Percentiles rank a stretch among this genome's conserved stretches.
Conservation (phyloP, 306 rosid species). For the Cucumis hystrix region DNA sequence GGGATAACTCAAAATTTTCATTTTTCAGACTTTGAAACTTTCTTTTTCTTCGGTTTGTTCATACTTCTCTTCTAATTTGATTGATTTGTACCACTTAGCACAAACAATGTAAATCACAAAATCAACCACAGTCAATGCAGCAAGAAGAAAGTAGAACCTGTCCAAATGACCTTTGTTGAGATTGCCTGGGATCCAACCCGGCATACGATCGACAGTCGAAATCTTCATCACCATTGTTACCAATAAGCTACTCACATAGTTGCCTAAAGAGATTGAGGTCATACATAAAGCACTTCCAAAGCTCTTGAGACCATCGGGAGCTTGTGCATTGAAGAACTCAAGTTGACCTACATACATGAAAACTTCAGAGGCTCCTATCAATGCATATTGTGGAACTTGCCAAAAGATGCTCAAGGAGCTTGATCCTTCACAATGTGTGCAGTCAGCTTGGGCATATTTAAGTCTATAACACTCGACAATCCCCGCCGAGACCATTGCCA, state of each 20-base stretch:
- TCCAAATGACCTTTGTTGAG: conserved; percentile 88
- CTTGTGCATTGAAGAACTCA: conserved; percentile 93
- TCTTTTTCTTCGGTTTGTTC: conserved; percentile 28
- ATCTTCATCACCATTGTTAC: conserved; percentile 89
- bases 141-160: conserved; percentile 82
- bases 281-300: conserved; percentile 89
- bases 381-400: conserved; percentile 90
- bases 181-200: conserved; percentile 95
- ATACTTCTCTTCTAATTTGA: conserved; percentile 48
- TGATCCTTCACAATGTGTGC: conserved; percentile 44
- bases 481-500: conserved; percentile 91
- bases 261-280: conserved; percentile 90
- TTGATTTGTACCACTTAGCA: conserved; percentile 83
- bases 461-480: conserved; percentile 78
- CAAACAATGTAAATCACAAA: conserved; percentile 49
- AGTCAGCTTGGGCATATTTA: conserved; percentile 48
- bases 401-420: conserved; percentile 86
- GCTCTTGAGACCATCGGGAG: conserved; percentile 90
- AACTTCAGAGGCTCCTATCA: conserved; percentile 93
- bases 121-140: conserved; percentile 63
- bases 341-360: conserved; percentile 94
- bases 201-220: conserved; percentile 70
- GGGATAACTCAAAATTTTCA: neutral
- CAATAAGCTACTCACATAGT: conserved; percentile 77
- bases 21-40: conserved; percentile 26